Conservation (phyloP, 768 basidiomycete genomes). For the Termitomyces heimii region DNA sequence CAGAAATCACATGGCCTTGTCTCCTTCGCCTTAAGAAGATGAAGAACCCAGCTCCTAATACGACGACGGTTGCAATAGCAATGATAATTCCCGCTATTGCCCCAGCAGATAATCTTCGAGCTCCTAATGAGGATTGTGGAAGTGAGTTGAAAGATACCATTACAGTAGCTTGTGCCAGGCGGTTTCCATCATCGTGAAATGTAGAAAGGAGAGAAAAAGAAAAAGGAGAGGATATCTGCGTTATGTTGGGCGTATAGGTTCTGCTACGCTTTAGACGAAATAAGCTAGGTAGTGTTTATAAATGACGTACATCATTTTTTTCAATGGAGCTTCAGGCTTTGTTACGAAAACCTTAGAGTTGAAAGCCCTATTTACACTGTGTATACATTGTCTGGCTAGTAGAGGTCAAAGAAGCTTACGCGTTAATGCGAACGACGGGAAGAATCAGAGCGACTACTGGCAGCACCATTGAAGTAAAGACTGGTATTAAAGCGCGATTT, state of each 20-base stretch:
- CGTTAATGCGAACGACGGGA: not conserved
- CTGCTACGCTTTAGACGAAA: not conserved
- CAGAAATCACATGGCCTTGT: not conserved
- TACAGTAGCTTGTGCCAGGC: not conserved
- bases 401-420: not conserved
- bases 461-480: not conserved
- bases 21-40: constrained; percentile 3
- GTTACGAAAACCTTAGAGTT: constrained; percentile 2
- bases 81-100: constrained; percentile 10
- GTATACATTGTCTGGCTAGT: not conserved
- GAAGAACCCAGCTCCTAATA: constrained; percentile 1
- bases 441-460: constrained; percentile 5
- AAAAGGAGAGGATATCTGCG: constrained; percentile 5
- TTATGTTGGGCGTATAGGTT: constrained; percentile 2
- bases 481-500: not conserved
- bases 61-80: not conserved
- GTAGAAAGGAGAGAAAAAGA: not conserved
- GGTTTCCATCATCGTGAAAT: not conserved
- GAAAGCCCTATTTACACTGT: not conserved
- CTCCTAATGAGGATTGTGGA: not conserved
- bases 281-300: not conserved
- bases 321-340: not conserved
- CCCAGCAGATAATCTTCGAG: constrained; percentile 1
- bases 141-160: not conserved
- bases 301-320: not conserved